Evolutionary conservation across 495 filamentous ascomycete species (phyloP), one percentile per base, ranked within the genome.

Genomic region (Tuber calosporum): DNA sequence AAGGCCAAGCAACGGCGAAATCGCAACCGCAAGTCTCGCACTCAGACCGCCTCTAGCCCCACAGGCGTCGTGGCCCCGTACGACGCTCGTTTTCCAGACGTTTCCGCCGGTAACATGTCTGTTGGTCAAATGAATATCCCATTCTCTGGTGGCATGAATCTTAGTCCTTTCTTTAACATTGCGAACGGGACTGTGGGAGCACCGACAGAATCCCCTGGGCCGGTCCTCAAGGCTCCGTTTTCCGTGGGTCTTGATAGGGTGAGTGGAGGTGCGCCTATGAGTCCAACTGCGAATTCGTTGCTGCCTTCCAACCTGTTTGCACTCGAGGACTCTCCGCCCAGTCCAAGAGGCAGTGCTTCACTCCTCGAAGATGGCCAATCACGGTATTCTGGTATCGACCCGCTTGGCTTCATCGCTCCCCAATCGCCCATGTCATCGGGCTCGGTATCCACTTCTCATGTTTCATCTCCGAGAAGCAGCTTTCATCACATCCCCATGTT

Each of bases 301-400:
- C 83, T 96, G 37, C 93, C 93, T 36, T 93, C 92, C 1, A 90
- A 92, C 75, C 88, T 96, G 71, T 89, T 96, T 76, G 83, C 90
- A 3, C 88, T 93, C 73, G 92, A 94, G 67, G 92, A 93, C 73
- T 85, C 85, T 9, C 86, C 88, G 26, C 83, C 86, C 82, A 85
- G 86, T 83, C 83, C 88, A 74, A 71, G 79, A 73, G 73, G 85
- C 78, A 79, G 66, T 80, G 69, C 75, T 69, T 42, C 82, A 74
- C 26, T 68, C 71, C 62, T 69, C 77, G 77, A 73, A 72, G 83
- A 74, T 84, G 84, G 66, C 77, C 84, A 26, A 81, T 83, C 66
- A 75, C 84, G 81, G 80, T 83, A 71, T 77, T 82, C 68, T 77
- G 82, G n/a, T 78, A 73, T 75, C 69, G 81, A 75, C 83, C 85